Base-by-base conservation (phyloP, 352 stramenopile genomes). In the Globisporangium paddicum region DNA sequence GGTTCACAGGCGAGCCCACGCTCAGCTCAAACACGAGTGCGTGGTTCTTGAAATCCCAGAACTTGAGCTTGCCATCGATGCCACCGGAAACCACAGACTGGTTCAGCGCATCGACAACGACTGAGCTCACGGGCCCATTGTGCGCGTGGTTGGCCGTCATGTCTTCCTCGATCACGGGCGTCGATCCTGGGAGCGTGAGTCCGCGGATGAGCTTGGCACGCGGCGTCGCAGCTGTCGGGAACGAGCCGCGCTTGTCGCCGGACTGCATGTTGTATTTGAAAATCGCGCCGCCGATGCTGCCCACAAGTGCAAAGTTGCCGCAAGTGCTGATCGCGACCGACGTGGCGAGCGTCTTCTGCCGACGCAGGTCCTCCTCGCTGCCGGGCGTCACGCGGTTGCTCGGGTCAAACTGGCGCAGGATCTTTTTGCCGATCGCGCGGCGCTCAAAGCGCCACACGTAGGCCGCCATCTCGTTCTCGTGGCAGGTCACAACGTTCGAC, bases 231-330 rank as follows among this genome's bases (percentile, higher is more conserved):
- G 88, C 73, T 32, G 86, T 86, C 10, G 94, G 94, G 70, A 89
- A 99, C 21, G 82, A 93, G 13, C 95, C 95, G 21, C 95, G 84
- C 38, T 82, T 75, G 34, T 97, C 82, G 21, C 96, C 95, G 32
- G 89, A 98, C 72, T 99, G 95, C 64, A 98, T 87, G 68, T 98
- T 98, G 79, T 98, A 99, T 46, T 93, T 93, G 77, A 94, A 98
- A 26, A 98, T 82, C 16, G 82, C 82, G 46, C 96, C 96, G 30
- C 91, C 90, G 19, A 90, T 66, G 28, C 83, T 96, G 30, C 95
- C 96, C 8, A 99, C 93, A 21, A 98, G 64, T 5, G 89, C 94
- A 75, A 94, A 98, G 71, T 98, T 97, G n/a, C 96, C 96, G 62
- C 96, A 98, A 11, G 86, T 84, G 23, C 75, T 89, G 53, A 94